Percentiles rank a stretch among this genome's conserved stretches.
Conservation (phyloP, 1,139 yeast genomes). For the Pichia sp. region DNA sequence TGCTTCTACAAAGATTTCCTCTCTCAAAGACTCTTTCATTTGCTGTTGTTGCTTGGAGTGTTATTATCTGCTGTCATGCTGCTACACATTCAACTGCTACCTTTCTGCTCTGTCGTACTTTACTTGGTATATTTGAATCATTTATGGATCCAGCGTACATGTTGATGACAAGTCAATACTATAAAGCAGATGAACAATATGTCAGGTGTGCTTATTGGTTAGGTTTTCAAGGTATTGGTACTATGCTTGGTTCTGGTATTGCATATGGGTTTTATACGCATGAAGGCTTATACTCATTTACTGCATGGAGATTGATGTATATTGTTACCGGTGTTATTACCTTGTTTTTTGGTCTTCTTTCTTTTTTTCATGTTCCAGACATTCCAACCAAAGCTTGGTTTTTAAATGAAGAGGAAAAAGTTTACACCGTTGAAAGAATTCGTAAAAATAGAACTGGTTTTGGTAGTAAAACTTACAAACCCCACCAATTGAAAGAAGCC, state of each 20-base stretch:
- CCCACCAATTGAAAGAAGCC: slow-evolving; percentile 39
- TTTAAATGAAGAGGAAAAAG: slow-evolving; percentile 33
- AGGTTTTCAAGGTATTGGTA: slow-evolving; percentile 46
- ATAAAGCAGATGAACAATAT: slow-evolving; percentile 43
- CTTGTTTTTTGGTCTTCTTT: slow-evolving; percentile 39
- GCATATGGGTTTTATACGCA: slow-evolving; percentile 41
- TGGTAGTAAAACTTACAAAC: slow-evolving; percentile 38
- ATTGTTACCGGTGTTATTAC: slow-evolving; percentile 45
- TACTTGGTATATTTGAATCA: slow-evolving; percentile 44
- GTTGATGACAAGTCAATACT: slow-evolving; percentile 49
- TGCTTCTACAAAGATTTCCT: slow-evolving; percentile 39
- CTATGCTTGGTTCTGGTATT: slow-evolving; percentile 41
- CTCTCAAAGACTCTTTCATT: slow-evolving; percentile 35
- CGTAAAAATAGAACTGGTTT: slow-evolving; percentile 37
- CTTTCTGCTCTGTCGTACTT: slow-evolving; percentile 38
- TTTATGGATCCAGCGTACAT: slow-evolving; percentile 47
- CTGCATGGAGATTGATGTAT: slow-evolving; percentile 44
- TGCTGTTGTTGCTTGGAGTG: slow-evolving; percentile 43
- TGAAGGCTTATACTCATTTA: slow-evolving; percentile 30
- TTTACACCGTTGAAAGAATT: slow-evolving; percentile 33
- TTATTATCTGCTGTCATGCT: slow-evolving; percentile 38
- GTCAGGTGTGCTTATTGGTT: slow-evolving; percentile 45
- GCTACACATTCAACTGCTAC: slow-evolving; percentile 35
- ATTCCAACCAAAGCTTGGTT: slow-evolving; percentile 38
- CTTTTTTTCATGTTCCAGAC: slow-evolving; percentile 38